These are phyloP conservation scores for Lachancea quebecensis DNA, from an alignment of 805 yeast genomes.

Conservation along the genomic window DNA sequence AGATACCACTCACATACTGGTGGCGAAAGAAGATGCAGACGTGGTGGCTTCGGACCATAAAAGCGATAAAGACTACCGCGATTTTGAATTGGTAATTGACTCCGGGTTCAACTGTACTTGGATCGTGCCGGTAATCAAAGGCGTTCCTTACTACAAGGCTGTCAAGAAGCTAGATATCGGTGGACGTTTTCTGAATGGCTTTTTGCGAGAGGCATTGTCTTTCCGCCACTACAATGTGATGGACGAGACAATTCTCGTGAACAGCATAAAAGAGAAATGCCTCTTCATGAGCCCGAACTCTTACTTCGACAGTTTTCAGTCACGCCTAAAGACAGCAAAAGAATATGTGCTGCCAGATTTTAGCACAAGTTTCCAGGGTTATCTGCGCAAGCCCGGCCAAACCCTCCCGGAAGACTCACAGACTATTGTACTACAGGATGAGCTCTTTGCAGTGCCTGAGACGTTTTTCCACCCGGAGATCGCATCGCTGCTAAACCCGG, in stretches of 20 bases:
- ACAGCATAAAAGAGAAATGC: constrained; percentile 71
- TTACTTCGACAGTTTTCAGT: constrained; percentile 27
- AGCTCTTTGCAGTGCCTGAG: constrained; percentile 84
- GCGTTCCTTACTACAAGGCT: constrained; percentile 69
- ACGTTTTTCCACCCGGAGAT: constrained; percentile 79
- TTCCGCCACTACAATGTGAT: constrained; percentile 89
- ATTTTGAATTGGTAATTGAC: constrained; percentile 77
- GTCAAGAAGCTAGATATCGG: constrained; percentile 77
- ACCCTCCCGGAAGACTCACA: constrained; percentile 48
- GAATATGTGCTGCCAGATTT: constrained; percentile 86
- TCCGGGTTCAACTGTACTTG: constrained; percentile 85
- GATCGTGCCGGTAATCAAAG: constrained; percentile 77
- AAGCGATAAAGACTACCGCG: constrained; percentile 32
- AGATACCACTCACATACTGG: constrained; percentile 10
- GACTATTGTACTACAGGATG: constrained; percentile 65
- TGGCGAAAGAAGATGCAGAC: constrained; percentile 18
- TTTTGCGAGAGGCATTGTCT: constrained; percentile 75
- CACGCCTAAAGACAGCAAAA: constrained; percentile 34
- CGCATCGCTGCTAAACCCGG: constrained; percentile 70
- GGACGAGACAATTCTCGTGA: constrained; percentile 81
- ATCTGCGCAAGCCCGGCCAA: constrained; percentile 39
- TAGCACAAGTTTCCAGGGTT: constrained; percentile 73
- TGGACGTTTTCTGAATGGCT: constrained; percentile 78
- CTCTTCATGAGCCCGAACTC: constrained; percentile 44
- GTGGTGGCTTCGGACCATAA: not conserved